Evolutionary conservation across 768 basidiomycete genomes (phyloP), one percentile per base, ranked within the genome.

Genomic region (Obba rivulosa): DNA sequence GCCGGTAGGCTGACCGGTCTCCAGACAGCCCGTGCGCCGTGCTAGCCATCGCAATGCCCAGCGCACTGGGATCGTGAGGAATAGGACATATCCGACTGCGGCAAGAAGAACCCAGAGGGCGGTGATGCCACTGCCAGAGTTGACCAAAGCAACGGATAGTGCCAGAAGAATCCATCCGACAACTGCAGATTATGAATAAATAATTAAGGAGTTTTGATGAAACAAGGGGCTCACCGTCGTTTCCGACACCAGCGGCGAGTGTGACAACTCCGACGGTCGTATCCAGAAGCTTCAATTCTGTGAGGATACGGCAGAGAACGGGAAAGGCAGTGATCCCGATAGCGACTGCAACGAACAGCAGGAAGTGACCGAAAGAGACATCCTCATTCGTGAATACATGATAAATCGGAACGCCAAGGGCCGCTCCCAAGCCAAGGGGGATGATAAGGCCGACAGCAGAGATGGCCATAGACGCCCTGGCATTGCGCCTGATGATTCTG

Each of bases 161-260:
- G 92, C 91, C 13, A 95, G 76, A 5, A 95, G 70, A 47, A 90
- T 72, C 91, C 90, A 92, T 14, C 87, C 89, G n/a, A 83, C 68
- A 16, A 63, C 54, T 57, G 43, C 44, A 13, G 24, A 13, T 4
- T n/a, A 16, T 35, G n/a, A 36, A n/a, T 31, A 17, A 8, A 41
- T 2, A 16, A n/a, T 14, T 37, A 43, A 25, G n/a, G n/a, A n/a
- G n/a, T n/a, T n/a, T 2, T 34, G 45, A 23, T 22, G 21, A 17
- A 9, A 17, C 13, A 62, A 80, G 85, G 58, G 87, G 66, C 62
- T 17, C 31, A 55, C 54, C 49, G 38, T 70, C 78, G 60, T 80
- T 80, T 4, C 76, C 78, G 2, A 93, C 83, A 40, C 91, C 92
- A 0, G 92, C 89, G 1, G 89, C 81, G 5, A 96, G 76, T 0